Evolutionary conservation across 176 grass and related monocot genomes (phyloP), one percentile per base, ranked within the genome.

Genomic region (Poa annua): DNA sequence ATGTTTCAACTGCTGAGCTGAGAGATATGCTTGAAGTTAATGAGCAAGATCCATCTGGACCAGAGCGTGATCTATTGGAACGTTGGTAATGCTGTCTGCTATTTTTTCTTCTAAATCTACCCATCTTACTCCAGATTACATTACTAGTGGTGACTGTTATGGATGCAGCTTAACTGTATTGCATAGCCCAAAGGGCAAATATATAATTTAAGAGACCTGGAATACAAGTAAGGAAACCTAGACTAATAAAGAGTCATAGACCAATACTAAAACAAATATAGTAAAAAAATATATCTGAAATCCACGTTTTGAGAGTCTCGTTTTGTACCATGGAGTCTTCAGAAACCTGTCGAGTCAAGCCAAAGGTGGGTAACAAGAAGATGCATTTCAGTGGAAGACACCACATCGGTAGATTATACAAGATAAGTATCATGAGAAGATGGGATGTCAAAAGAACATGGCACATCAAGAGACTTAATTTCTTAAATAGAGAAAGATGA

Each of bases 21-120:
- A 89, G 82, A 79, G 90, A 93, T 44, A 89, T 98, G 87, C 92
- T 98, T 84, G 90, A 98, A 86, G 83, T 74, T 81, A 98, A 98
- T 86, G 89, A 76, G 59, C 96, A 98, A 72, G 92, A 90, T 93
- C 81, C 89, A 66, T 85, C 89, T 78, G 96, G 92, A 74, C 92
- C 96, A 68, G 92, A 93, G 86, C 79, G 88, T 55, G 79, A 90
- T 64, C 90, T 98, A 55, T 85, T 94, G 78, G 96, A 98, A 16
- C 67, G 83, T 62, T 98, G 96, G 92, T 98, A 93, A 84, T 56
- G 55, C 79, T 83, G 42, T 78, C 44, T 80, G 62, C 41, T 89
- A 48, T 66, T 74, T 81, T 81, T 79, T 87, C 26, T 52, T 71
- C 55, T 83, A 44, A 62, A n/a, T 19, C 13, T 5, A 75, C 47